These are phyloP conservation scores for Macrophomina phaseolina DNA, from an alignment of 2,329 filamentous ascomycete genomes.

Conservation along the genomic window DNA sequence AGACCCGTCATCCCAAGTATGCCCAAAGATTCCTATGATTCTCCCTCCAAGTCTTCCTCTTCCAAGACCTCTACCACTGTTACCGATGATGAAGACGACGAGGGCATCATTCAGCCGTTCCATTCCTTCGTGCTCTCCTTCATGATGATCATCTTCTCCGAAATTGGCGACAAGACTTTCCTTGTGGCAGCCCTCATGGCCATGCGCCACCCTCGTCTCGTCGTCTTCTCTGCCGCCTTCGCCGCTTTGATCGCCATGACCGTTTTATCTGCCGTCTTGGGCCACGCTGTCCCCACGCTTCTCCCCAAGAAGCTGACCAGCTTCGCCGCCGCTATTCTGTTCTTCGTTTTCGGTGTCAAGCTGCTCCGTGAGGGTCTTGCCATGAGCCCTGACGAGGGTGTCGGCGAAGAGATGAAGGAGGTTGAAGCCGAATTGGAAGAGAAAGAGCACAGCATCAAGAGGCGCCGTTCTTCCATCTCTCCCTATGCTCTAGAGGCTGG, in stretches of 20 bases:
- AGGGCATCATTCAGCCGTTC: conserved; percentile 74
- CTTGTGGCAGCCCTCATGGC: conserved; percentile 97
- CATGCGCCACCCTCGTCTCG: conserved; percentile 92
- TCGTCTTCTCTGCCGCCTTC: conserved; percentile 96
- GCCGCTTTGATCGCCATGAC: conserved; percentile 93
- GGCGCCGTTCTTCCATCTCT: conserved; percentile 70
- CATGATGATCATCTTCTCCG: conserved; percentile 96
- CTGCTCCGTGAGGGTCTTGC: conserved; percentile 84
- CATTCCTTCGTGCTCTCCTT: conserved; percentile 93
- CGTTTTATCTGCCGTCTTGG: conserved; percentile 86
- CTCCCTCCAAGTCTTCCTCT: conserved; percentile 53
- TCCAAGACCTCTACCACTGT: conserved; percentile 5
- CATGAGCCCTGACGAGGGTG: conserved; percentile 89
- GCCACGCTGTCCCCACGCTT: conserved; percentile 87
- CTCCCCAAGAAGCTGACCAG: conserved; percentile 92
- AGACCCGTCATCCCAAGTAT: conserved; percentile 70
- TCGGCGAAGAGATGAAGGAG: conserved; percentile 96
- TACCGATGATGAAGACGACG: conserved; percentile 39
- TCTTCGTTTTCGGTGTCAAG: conserved; percentile 86
- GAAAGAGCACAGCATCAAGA: conserved; percentile 80
- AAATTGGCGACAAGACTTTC: conserved; percentile 98
- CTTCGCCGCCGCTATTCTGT: conserved; percentile 81
- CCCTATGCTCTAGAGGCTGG: conserved; percentile 84
- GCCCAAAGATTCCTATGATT: conserved; percentile 56
- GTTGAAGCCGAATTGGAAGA: conserved; percentile 93